Evolutionary conservation across 495 filamentous ascomycete genomes (phyloP).

Genomic region (Mycothermus thermophilus): DNA sequence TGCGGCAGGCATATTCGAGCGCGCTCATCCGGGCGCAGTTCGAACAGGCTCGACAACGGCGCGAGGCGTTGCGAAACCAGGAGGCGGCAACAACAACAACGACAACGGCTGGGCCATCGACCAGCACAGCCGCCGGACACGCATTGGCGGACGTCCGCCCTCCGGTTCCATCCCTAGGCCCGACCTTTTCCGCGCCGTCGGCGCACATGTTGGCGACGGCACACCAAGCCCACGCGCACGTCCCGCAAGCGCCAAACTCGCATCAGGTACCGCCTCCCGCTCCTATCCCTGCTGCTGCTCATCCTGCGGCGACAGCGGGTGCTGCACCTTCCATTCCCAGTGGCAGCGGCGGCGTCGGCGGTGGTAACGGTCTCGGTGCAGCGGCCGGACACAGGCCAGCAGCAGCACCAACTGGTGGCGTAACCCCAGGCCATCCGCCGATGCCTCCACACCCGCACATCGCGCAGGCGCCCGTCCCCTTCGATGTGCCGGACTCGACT

Average conservation of each 20-base stretch:
- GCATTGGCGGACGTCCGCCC: not conserved
- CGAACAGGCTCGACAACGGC: constrained; percentile 21
- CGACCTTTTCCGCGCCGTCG: too few relatives aligned
- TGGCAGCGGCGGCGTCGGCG: not conserved
- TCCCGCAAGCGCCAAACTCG: constrained; percentile 8
- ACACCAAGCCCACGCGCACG: constrained; percentile 13
- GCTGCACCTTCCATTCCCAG: constrained; percentile 1
- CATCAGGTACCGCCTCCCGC: constrained; percentile 16
- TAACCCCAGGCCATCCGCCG: constrained; percentile 2
- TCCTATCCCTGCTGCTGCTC: constrained; percentile 3
- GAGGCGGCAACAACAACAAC: constrained; percentile 5
- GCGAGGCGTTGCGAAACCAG: constrained; percentile 14
- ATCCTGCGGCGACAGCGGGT: constrained; percentile 3
- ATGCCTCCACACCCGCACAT: constrained; percentile 9
- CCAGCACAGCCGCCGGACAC: not conserved
- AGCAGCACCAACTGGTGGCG: not conserved
- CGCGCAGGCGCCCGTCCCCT: constrained; percentile 11
- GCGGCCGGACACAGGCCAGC: too few relatives aligned
- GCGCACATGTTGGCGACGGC: too few relatives aligned
- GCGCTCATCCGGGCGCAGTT: constrained; percentile 31
- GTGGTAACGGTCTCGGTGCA: too few relatives aligned
- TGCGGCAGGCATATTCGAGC: constrained; percentile 28
- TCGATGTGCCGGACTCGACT: constrained; percentile 22
- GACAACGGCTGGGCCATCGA: too few relatives aligned
- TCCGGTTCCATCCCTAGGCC: too few relatives aligned